Conservation (phyloP, 192 early-diverging fungal genomes). For the Linnemannia exigua region DNA sequence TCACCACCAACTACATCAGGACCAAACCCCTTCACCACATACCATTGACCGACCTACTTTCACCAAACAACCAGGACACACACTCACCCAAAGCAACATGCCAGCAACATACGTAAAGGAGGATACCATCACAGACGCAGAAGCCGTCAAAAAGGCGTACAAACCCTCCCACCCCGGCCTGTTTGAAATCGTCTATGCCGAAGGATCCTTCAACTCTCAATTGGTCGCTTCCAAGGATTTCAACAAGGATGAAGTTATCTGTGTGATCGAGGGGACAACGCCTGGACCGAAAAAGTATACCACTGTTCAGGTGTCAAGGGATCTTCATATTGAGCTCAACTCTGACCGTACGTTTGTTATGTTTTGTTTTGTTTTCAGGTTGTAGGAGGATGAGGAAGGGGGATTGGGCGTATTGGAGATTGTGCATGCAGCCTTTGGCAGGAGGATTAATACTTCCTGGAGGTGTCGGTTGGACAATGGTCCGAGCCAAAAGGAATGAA, state of each 20-base stretch:
- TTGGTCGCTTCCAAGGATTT: constrained; percentile 56
- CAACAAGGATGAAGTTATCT: constrained; percentile 55
- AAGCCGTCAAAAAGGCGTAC: constrained; percentile 24
- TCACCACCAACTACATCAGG: too few relatives aligned
- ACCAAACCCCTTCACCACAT: background rate
- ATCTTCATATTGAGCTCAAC: constrained; percentile 66
- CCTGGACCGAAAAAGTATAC: constrained; percentile 65
- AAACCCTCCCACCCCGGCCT: constrained; percentile 52
- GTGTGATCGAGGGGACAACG: constrained; percentile 57
- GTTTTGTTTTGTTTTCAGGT: background rate
- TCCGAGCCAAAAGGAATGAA: background rate
- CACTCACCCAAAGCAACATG: background rate
- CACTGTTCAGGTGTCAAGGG: constrained; percentile 60
- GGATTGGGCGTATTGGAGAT: background rate
- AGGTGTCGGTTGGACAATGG: background rate
- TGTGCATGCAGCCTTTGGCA: background rate
- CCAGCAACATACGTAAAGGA: constrained; percentile 22
- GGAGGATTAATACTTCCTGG: background rate
- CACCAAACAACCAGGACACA: background rate
- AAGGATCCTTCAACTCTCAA: constrained; percentile 58
- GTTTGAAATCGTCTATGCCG: constrained; percentile 53
- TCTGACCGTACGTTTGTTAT: constrained; percentile 56
- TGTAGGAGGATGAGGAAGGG: background rate
- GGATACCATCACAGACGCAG: constrained; percentile 36
- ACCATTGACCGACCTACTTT: background rate